Base-by-base conservation (phyloP, 441 rosid species). In the Syzygium syzygioides region DNA sequence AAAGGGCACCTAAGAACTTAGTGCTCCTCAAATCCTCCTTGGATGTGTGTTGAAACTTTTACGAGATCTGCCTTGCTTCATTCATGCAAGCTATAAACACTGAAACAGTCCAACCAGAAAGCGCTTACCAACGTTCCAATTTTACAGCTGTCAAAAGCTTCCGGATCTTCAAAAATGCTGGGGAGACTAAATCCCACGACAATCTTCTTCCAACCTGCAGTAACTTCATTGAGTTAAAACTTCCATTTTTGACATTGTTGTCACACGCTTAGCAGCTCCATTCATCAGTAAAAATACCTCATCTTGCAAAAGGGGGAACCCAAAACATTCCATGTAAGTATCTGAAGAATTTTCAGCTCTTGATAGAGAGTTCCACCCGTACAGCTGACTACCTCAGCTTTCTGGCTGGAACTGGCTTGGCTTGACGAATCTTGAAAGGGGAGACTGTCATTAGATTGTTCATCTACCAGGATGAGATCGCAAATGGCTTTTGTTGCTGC, bases 401-500 rank as follows among this genome's bases (percentile, higher is more conserved):
- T 95, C 93, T 96, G 98, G 92, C 98, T 96, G 93, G 94, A 87
- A 89, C 97, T 95, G 89, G 98, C 96, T 93, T 96, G 97, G 93
- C 97, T 96, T 90, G 96, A 94, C 66, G 99, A 94, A 91, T 96
- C 98, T 93, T 94, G 96, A 88, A 93, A 89, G 90, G 94, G 90
- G 90, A 95, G 89, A 62, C 88, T 89, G 89, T 92, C 89, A 86
- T 91, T 94, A 89, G 94, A 90, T 89, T 94, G 94, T 90, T 94
- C 94, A 90, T 96, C 98, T 59, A 94, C 94, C 89, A 96, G 89
- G 90, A 95, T 93, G 88, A 96, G 93, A 90, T 93, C 94, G 85
- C 90, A 87, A 88, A 94, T 89, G 53, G 95, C 94, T 89, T 93
- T 92, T 45, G 95, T 93, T 86, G 98, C 98, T n/a, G 98, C 95